These are phyloP conservation scores for Aquilaria malaccensis DNA, from an alignment of 345 rosid genomes.

Conservation along the genomic window DNA sequence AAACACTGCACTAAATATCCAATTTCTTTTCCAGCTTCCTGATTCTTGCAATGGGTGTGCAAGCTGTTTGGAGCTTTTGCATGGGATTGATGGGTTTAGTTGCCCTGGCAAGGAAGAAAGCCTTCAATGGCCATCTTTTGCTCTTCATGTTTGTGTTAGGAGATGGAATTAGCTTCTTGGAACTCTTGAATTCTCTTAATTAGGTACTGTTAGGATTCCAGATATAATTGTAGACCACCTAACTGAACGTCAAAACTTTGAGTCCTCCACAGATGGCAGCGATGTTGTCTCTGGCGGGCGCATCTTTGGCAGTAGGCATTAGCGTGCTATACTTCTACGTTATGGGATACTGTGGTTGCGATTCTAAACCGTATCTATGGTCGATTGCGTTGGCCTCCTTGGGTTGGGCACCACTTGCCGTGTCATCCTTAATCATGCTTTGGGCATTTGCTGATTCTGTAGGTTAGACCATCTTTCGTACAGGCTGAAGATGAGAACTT, in stretches of 20 bases:
- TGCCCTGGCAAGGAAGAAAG: slow-evolving; percentile 53
- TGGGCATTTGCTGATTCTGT: slow-evolving; percentile 49
- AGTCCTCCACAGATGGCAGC: slow-evolving; percentile 51
- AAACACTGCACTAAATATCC: not conserved
- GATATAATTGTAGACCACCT: not conserved
- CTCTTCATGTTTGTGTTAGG: slow-evolving; percentile 85
- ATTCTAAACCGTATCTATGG: slow-evolving; percentile 57
- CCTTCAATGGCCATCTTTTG: slow-evolving; percentile 39
- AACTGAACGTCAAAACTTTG: slow-evolving; percentile 1
- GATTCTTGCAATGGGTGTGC: slow-evolving; percentile 88
- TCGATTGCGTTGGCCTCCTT: slow-evolving; percentile 71
- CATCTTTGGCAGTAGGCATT: slow-evolving; percentile 62
- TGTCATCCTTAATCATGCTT: slow-evolving; percentile 69
- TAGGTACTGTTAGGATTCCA: not conserved
- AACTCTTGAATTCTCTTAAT: slow-evolving; percentile 4
- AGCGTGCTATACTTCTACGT: slow-evolving; percentile 50
- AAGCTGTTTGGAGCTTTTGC: slow-evolving; percentile 75
- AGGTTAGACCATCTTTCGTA: slow-evolving; percentile 23
- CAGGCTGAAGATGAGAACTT: not conserved
- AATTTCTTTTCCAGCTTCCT: slow-evolving; percentile 49
- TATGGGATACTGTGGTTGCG: slow-evolving; percentile 42
- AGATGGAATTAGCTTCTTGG: slow-evolving; percentile 55
- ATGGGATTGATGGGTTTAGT: slow-evolving; percentile 57
- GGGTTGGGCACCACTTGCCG: slow-evolving; percentile 54
- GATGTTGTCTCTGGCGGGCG: slow-evolving; percentile 61